These are phyloP conservation scores for Boletus vinaceobasis DNA, from an alignment of 768 basidiomycete species.

Conservation along the genomic window DNA sequence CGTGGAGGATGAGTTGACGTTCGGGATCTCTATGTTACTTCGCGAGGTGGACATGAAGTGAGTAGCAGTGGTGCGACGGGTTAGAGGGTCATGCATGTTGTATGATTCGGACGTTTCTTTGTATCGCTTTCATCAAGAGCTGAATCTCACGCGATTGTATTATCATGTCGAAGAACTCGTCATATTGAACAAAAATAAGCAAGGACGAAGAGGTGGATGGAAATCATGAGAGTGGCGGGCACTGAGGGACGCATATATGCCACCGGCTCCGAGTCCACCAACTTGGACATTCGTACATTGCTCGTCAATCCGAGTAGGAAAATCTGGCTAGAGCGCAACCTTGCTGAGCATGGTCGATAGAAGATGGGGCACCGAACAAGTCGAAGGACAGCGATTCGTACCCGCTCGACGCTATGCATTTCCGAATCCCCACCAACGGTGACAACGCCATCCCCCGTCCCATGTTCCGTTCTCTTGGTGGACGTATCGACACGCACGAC, in stretches of 20 bases:
- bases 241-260: not conserved
- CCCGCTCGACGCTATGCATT: not conserved
- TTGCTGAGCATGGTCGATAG: not conserved
- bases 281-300: no score
- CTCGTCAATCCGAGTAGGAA: no score
- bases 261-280: not conserved
- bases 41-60: conserved; percentile 36
- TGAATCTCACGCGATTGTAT: not conserved
- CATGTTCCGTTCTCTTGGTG: not conserved
- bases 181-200: not conserved
- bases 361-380: not conserved
- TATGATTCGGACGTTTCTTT: no score
- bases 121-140: not conserved
- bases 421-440: not conserved
- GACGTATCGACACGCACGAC: not conserved
- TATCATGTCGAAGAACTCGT: not conserved
- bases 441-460: not conserved
- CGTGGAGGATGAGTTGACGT: conserved; percentile 27
- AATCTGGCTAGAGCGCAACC: no score
- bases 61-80: not conserved
- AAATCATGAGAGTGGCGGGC: not conserved
- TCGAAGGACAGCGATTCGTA: not conserved
- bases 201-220: not conserved
- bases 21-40: conserved; percentile 45
- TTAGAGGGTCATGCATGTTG: not conserved